These are phyloP conservation scores for Akanthomyces dipterigenus DNA, from an alignment of 2,329 filamentous ascomycete genomes.

Conservation along the genomic window DNA sequence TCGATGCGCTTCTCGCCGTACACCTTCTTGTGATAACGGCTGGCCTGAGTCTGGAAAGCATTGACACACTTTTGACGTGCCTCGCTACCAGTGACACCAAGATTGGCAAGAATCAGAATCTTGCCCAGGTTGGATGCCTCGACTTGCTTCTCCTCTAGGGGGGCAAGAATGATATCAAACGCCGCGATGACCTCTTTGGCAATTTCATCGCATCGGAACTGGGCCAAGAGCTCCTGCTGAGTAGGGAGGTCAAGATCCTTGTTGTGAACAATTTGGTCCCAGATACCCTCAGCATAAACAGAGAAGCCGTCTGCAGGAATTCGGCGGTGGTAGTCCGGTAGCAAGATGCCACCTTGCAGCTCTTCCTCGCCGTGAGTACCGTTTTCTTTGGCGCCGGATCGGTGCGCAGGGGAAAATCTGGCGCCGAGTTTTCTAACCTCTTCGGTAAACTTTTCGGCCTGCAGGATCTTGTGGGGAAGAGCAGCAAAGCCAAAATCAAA, in stretches of 20 bases:
- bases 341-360: conserved; percentile 72
- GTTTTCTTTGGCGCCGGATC: conserved; percentile 51
- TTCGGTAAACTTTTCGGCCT: conserved; percentile 80
- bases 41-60: conserved; percentile 84
- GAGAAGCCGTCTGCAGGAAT: conserved; percentile 98
- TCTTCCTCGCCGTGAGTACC: conserved; percentile 60
- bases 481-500: conserved; percentile 98
- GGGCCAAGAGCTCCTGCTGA: conserved; percentile 91
- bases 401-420: conserved; percentile 76
- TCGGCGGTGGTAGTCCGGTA: conserved; percentile 89
- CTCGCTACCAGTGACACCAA: conserved; percentile 66
- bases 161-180: conserved; percentile 76
- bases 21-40: conserved; percentile 93
- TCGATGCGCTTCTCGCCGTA: conserved; percentile 81
- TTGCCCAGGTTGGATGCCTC: conserved; percentile 68
- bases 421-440: conserved; percentile 75
- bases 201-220: conserved; percentile 97
- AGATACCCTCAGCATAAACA: conserved; percentile 85
- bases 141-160: conserved; percentile 80
- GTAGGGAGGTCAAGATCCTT: conserved; percentile 96
- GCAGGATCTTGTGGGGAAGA: conserved; percentile 91
- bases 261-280: conserved; percentile 98
- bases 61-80: conserved; percentile 69
- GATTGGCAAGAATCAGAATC: conserved; percentile 62
- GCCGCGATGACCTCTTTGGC: conserved; percentile 75